Evolutionary conservation across 352 stramenopile genomes (phyloP), one percentile per base, ranked within the genome.

Genomic region (Globisporangium echinulatum): DNA sequence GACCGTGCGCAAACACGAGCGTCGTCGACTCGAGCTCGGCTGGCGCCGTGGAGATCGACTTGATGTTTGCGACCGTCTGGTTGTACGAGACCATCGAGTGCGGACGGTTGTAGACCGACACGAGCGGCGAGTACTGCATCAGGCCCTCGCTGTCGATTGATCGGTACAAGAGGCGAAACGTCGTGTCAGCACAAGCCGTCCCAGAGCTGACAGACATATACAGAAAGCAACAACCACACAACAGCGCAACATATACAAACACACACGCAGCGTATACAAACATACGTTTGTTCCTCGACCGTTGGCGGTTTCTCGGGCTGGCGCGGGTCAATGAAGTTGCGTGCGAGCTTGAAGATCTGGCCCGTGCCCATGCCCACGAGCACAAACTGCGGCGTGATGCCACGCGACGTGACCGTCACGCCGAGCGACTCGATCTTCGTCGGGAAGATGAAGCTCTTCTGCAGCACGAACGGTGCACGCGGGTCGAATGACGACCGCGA

Each of bases 1-100:
- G 78, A 19, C 94, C 94, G 64, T 92, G 86, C 7, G 92, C 91
- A 58, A 98, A 87, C 49, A 98, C 75, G n/a, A 98, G 64, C 44
- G 92, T 93, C 52, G 96, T 97, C 17, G 92, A 98, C 79, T 99
- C 96, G 47, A 99, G 83, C 69, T 97, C 87, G 0, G 94, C 82
- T 0, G 88, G 65, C 11, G 73, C 71, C 11, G 78, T 90, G 56
- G 74, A 72, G 62, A 94, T 92, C 33, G 58, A 40, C 37, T 87
- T 71, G 46, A 93, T 62, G 63, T 80, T 92, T 15, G 87, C 79
- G 36, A 98, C 72, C 39, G 91, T 96, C 54, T 91, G 69, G 68
- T 96, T 96, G 77, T 98, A 97, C 52, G 93, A 97, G 52, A 97
- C 67, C 62, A 96, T 94, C 44, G 77, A 71, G 51, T 92, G 66